phyloP scores from a whole-genome alignment of 2,329 filamentous ascomycete genomes.

The Aspergillus ibericus region DNA sequence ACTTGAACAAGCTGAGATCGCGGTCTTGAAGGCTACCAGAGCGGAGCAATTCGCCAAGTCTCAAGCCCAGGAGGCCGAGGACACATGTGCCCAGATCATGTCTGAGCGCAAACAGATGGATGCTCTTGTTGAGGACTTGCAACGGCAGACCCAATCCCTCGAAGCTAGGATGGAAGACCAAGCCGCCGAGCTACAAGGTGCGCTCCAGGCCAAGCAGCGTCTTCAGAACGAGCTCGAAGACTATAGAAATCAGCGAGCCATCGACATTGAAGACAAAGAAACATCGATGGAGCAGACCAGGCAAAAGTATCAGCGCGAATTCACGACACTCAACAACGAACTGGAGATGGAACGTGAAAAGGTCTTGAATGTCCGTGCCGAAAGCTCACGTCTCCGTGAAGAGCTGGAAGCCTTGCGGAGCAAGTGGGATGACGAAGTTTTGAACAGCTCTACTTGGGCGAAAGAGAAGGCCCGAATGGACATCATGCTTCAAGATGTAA shows the following conservation, averaged over 20 bases:
- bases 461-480: constrained; percentile 96
- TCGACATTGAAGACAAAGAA: constrained; percentile 96
- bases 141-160: constrained; percentile 82
- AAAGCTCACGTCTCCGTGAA: constrained; percentile 86
- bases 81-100: constrained; percentile 86
- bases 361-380: constrained; percentile 76
- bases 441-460: constrained; percentile 97
- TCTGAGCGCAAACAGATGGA: constrained; percentile 91
- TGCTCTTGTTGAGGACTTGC: constrained; percentile 79
- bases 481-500: constrained; percentile 82
- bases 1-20: constrained; percentile 93
- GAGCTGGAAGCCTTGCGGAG: constrained; percentile 91
- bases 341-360: constrained; percentile 92
- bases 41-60: constrained; percentile 93
- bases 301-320: constrained; percentile 95
- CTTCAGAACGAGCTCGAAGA: constrained; percentile 97
- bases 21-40: constrained; percentile 85
- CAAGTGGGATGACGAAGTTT: constrained; percentile 97
- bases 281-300: constrained; percentile 93
- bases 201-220: constrained; percentile 85
- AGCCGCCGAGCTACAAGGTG: constrained; percentile 82
- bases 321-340: constrained; percentile 84
- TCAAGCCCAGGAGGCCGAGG: constrained; percentile 86
- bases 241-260: constrained; percentile 90
- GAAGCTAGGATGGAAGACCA: constrained; percentile 91